Base-by-base conservation (phyloP, 2,329 filamentous ascomycete species). In the Helminthosporium solani region DNA sequence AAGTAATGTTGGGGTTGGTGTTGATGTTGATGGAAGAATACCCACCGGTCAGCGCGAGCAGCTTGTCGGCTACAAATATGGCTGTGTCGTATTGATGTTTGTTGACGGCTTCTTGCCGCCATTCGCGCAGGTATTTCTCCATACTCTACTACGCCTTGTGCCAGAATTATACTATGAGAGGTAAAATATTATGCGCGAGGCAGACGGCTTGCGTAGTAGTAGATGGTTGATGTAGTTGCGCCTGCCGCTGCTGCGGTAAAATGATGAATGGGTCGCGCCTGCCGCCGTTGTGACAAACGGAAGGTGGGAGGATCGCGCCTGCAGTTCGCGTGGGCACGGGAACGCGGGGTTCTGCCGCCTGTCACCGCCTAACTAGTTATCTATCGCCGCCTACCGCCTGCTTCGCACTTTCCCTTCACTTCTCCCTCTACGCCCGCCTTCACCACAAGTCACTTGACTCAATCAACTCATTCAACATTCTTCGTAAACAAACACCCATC, bases 31-130 rank as follows among this genome's bases (percentile, higher is more conserved):
- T 37, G 14, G 35, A 49, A 8, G 23, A 12, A 28, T 31, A 16
- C n/a, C 35, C 73, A 96, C 92, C 89, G 30, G 92, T 97, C 64
- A 99, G 78, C 47, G 94, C 94, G 47, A 97, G 80, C 59, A 99
- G 79, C 76, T 99, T 99, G 79, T 99, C 94, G 54, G 90, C 94
- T 55, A 97, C 90, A 69, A 95, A 97, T 61, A 97, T 92, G 65
- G 94, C 94, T 27, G 92, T 89, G 56, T 97, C 92, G 71, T 96
- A 91, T 70, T 99, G 94, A 55, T 94, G 90, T 71, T 95, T 94
- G 74, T 95, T 92, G 64, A 96, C 78, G 67, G 92, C 91, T 76
- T 96, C 90, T 73, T 96, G 89, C 67, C 91, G 83, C 94, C 94
- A 99, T 65, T 88, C 87, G 68, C 91, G 86, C 66, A 99, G 80